Conservation (phyloP, 2,329 filamentous ascomycete species). For the Paecilomyces fulvus region DNA sequence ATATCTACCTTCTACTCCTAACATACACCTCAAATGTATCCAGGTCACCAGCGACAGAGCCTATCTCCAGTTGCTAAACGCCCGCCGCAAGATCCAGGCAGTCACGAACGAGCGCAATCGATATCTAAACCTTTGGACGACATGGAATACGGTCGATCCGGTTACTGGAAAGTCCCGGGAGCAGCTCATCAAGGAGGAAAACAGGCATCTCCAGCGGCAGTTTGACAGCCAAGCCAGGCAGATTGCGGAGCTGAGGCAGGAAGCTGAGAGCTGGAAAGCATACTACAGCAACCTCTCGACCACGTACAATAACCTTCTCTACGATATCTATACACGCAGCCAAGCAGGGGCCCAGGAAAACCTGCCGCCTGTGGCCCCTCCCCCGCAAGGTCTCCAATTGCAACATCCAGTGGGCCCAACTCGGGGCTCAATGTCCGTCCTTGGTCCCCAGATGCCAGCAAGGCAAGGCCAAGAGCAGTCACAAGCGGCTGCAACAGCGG, state of each 20-base stretch:
- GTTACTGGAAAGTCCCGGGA: constrained; percentile 19
- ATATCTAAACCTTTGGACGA: constrained; percentile 16
- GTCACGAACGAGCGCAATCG: constrained; percentile 21
- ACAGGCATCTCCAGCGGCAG: constrained; percentile 7
- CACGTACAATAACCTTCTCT: constrained; percentile 17
- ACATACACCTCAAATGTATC: constrained; percentile 19
- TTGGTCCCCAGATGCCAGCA: not conserved
- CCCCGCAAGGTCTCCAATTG: constrained; percentile 13
- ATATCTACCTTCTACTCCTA: constrained; percentile 23
- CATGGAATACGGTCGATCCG: constrained; percentile 16
- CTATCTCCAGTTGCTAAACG: constrained; percentile 13
- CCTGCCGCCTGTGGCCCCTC: constrained; percentile 8
- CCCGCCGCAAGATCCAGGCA: constrained; percentile 14
- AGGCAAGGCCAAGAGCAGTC: not conserved
- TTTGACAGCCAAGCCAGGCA: constrained; percentile 9
- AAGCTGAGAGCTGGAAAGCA: constrained; percentile 18
- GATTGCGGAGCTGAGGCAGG: constrained; percentile 17
- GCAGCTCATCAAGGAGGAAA: constrained; percentile 10
- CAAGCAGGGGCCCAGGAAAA: constrained; percentile 5
- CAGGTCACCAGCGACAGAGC: constrained; percentile 14
- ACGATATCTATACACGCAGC: constrained; percentile 11
- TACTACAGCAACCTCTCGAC: constrained; percentile 10
- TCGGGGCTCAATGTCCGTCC: not conserved
- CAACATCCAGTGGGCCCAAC: not conserved
- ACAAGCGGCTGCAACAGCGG: not conserved